These are phyloP conservation scores for Tulasnella sp. DNA, from an alignment of 768 basidiomycete species.

Conservation along the genomic window DNA sequence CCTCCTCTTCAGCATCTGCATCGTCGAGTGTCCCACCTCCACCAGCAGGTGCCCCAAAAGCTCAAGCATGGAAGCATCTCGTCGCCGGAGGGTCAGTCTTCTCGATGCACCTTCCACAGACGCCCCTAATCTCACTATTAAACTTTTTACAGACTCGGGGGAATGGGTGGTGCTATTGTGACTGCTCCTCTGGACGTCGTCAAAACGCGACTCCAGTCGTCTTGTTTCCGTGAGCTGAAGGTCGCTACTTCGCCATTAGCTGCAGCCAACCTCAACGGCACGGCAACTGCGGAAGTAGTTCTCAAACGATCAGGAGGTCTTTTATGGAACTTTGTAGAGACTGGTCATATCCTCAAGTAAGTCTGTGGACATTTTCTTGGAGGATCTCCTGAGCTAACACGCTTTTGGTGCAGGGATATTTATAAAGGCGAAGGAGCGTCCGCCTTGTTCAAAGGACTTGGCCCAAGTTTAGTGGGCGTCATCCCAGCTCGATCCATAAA, in stretches of 20 bases:
- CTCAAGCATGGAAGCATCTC: slow-evolving; percentile 67
- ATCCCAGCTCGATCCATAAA: slow-evolving; percentile 95
- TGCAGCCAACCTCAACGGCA: slow-evolving; percentile 39
- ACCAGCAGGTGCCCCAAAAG: not conserved
- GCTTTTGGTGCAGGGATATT: slow-evolving; percentile 57
- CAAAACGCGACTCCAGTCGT: slow-evolving; percentile 93
- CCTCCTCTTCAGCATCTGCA: not conserved
- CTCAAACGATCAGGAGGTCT: slow-evolving; percentile 50
- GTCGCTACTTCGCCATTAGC: slow-evolving; percentile 35
- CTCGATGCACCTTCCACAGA: not conserved
- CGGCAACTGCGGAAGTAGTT: slow-evolving; percentile 39
- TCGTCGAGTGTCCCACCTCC: not conserved
- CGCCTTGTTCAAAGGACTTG: slow-evolving; percentile 91
- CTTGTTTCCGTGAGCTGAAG: slow-evolving; percentile 58
- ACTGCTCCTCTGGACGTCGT: slow-evolving; percentile 98
- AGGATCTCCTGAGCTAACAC: not conserved
- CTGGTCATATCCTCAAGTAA: slow-evolving; percentile 82
- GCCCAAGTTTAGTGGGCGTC: slow-evolving; percentile 90
- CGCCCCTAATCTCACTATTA: not conserved
- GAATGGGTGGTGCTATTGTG: slow-evolving; percentile 95
- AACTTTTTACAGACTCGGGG: slow-evolving; percentile 67
- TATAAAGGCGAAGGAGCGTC: slow-evolving; percentile 81
- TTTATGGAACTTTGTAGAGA: slow-evolving; percentile 93
- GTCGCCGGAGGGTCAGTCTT: slow-evolving; percentile 76
- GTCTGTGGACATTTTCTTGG: slow-evolving; percentile 30